Base-by-base conservation (phyloP, 306 rosid species). In the Astragalus membranaceus region DNA sequence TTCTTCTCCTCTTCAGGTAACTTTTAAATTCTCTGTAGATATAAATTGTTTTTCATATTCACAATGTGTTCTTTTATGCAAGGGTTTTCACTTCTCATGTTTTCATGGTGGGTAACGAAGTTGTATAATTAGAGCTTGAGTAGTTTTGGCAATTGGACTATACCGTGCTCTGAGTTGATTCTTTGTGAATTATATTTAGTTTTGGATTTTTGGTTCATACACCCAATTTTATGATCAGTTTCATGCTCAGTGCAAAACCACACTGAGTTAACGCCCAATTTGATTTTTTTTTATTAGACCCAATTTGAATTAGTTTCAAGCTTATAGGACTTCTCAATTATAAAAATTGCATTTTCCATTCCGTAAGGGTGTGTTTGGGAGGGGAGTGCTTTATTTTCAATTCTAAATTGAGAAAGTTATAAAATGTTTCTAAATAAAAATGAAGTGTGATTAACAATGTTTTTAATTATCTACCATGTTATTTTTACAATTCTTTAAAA, bases 1-100 rank as follows among this genome's bases (percentile, higher is more conserved):
- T 73, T 72, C 53, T 64, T 51, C 76, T 44, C 9, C 14, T 78
- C 63, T 70, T 51, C 48, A 66, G 78, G 73, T 69, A 62, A 67
- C 50, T 37, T 80, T 60, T 32, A 20, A 46, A 8, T 71, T 44
- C 15, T 74, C 37, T 43, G 12, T 8, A 17, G 47, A 16, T 1
- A 55, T 41, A 7, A 6, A 11, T 62, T 63, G 29, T 15, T 13
- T 13, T 57, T 13, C 20, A 17, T n/a, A 41, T 10, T 39, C 36
- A 39, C 1, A 10, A 37, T 72, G 10, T 41, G 36, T 12, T 48
- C 10, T 50, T 23, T 67, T 57, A 56, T 56, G 14, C n/a, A 13
- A 32, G 58, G 41, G 39, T 33, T 57, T 7, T 33, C 5, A 57
- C 64, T 44, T 56, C 41, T 53, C 13, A 5, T 23, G 10, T 20